Evolutionary conservation across 495 filamentous ascomycete genomes (phyloP), one percentile per base, ranked within the genome.

Genomic region (Haplographium delicatum): DNA sequence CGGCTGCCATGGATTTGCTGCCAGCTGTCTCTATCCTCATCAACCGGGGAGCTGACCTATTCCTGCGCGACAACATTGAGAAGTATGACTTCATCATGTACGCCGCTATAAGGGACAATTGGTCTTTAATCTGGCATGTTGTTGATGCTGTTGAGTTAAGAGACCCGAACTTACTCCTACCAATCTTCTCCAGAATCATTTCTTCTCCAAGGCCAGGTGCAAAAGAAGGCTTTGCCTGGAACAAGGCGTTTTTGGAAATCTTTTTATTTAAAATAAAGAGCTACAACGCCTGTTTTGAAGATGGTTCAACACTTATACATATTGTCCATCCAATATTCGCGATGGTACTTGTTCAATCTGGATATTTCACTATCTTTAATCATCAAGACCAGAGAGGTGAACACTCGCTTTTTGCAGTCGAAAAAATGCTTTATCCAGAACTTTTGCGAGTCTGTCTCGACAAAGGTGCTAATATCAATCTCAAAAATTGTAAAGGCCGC

Each of bases 361-460:
- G 41, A 7, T n/a, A n/a, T n/a, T 46, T 46, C 18, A 46, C 27
- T 5, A 16, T 22, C 5, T 20, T 46, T n/a, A 46, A 46, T 22
- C 9, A 46, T 10, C 44, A 46, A 34, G 30, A 46, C 30, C 9
- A 34, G 11, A 7, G 13, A 33, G 44, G 44, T 16, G 44, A 46
- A 28, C 44, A 46, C 44, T 34, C 44, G 13, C 44, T 46, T 28
- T 46, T 46, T 34, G 26, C 44, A 22, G 10, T 46, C 34, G 24
- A 26, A 9, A 46, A 46, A 46, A 20, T 33, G 31, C 15, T 19
- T 8, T 26, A 46, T 34, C 1, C 16, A 11, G 15, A 46, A 34
- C 44, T 46, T 33, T 15, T 22, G 7, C n/a, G 23, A 10, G 18
- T 26, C 34, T 33, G 15, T 3, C 18, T 46, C 44, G 44, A 46